phyloP scores from a whole-genome alignment of 2,329 filamentous ascomycete species.

The Colletotrichum agaves region DNA sequence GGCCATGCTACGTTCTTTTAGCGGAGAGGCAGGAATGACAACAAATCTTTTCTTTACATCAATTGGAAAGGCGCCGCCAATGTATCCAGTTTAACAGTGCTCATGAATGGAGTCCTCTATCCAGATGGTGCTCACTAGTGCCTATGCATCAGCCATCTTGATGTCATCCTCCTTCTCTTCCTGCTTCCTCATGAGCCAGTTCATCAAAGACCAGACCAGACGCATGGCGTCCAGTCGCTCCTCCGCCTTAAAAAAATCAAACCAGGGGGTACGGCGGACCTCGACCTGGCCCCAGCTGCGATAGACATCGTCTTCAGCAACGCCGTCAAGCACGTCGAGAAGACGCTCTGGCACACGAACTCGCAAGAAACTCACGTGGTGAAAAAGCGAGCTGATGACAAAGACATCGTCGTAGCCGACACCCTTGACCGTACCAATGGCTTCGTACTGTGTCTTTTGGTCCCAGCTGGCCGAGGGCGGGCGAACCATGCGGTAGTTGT shows the following conservation, averaged over 20 bases:
- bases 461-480: constrained; percentile 70
- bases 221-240: constrained; percentile 68
- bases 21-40: background rate
- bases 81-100: background rate
- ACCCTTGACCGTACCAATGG: constrained; percentile 63
- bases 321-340: constrained; percentile 64
- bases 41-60: background rate
- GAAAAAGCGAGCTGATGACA: constrained; percentile 69
- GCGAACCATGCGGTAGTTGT: constrained; percentile 71
- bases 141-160: constrained; percentile 44
- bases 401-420: constrained; percentile 69
- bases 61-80: background rate
- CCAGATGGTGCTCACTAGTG: background rate
- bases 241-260: constrained; percentile 65
- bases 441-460: constrained; percentile 65
- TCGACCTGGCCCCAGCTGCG: constrained; percentile 64
- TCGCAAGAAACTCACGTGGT: constrained; percentile 68
- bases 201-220: constrained; percentile 69
- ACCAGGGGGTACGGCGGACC: constrained; percentile 70
- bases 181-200: constrained; percentile 65
- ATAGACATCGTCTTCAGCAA: constrained; percentile 46
- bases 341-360: constrained; percentile 67
- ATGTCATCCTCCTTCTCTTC: constrained; percentile 42
- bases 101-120: background rate
- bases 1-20: too few species aligned